Base-by-base conservation (phyloP, 2,329 filamentous ascomycete species). In the Penicillium occitanis region DNA sequence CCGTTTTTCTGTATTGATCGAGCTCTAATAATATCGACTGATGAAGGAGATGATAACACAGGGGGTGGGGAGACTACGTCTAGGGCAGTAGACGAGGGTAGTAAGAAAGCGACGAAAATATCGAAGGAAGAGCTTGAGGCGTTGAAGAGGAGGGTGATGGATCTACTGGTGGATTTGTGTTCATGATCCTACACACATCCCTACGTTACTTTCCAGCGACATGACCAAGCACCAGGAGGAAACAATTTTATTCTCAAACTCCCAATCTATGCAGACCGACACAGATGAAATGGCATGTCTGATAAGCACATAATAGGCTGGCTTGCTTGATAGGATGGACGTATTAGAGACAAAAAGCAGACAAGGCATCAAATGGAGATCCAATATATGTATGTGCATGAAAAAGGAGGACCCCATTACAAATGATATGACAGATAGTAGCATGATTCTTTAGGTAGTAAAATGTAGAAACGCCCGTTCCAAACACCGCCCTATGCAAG, bases 1-100 rank as follows among this genome's bases (percentile, higher is more conserved):
- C 87, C 87, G 0, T 89, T 89, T 72, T 89, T 88, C 71, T 84
- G 82, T 5, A 83, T 85, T 33, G 55, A 65, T 48, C 25, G 19
- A n/a, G 80, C 78, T 64, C 70, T 76, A 48, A 77, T 80, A 11
- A 77, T 80, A 11, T 70, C 84, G 19, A 10, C n/a, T n/a, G 40
- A 75, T 86, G 35, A 66, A 80, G 42, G 75, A 86, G 35, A 66
- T 79, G 33, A 40, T 37, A 33, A 37, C 11, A 40, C 14, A 22
- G 22, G 11, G 1, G 46, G 25, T 2, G 19, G 50, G 19, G 46
- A 13, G 33, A 33, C 33, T 3, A 46, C 37, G 19, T 35, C 53
- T 33, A 30, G 13, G 7, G 3, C 17, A 50, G 17, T 11, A 17
- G 69, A 71, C 5, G 73, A 75, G 22, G 35, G 53, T 68, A 53